Evolutionary conservation across 2,329 filamentous ascomycete species (phyloP).

Genomic region (Xenoacremonium recifei): DNA sequence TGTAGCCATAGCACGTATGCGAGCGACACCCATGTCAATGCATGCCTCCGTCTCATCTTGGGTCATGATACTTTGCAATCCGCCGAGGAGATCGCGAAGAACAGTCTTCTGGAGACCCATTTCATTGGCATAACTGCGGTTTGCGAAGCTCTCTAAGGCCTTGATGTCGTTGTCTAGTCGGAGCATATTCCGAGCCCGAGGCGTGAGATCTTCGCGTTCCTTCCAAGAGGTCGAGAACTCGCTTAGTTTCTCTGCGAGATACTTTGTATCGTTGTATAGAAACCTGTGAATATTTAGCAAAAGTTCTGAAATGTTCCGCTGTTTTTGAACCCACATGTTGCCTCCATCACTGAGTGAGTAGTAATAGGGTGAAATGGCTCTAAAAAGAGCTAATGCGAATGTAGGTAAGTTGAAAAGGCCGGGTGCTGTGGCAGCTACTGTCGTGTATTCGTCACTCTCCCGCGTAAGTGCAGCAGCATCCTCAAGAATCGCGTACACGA

Average conservation of each 20-base stretch:
- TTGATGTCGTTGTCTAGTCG: slow-evolving; percentile 60
- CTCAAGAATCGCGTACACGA: slow-evolving; percentile 59
- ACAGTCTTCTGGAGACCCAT: slow-evolving; percentile 60
- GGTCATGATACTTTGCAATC: slow-evolving; percentile 58
- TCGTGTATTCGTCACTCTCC: slow-evolving; percentile 49
- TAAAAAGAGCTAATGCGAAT: slow-evolving; percentile 73
- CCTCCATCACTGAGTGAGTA: slow-evolving; percentile 63
- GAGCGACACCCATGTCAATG: slow-evolving; percentile 52
- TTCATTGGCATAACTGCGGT: slow-evolving; percentile 60
- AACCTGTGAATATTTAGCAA: slow-evolving; percentile 43
- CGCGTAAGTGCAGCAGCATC: slow-evolving; percentile 61
- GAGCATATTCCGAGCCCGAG: slow-evolving; percentile 52
- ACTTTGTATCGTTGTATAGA: slow-evolving; percentile 66
- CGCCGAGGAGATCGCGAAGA: slow-evolving; percentile 60
- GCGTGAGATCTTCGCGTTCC: slow-evolving; percentile 48
- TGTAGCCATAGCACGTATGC: slow-evolving; percentile 52
- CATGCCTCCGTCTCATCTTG: slow-evolving; percentile 53
- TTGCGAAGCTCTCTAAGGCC: slow-evolving; percentile 58
- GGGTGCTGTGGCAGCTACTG: slow-evolving; percentile 65
- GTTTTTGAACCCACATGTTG: slow-evolving; percentile 62
- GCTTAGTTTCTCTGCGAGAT: slow-evolving; percentile 56
- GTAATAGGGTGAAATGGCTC: slow-evolving; percentile 72
- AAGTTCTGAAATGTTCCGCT: background rate
- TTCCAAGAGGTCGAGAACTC: slow-evolving; percentile 53
- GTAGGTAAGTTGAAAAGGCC: slow-evolving; percentile 72